Evolutionary conservation across 371 early-diverging fungal species (phyloP).

Genomic region (Rhizomucor miehei): DNA sequence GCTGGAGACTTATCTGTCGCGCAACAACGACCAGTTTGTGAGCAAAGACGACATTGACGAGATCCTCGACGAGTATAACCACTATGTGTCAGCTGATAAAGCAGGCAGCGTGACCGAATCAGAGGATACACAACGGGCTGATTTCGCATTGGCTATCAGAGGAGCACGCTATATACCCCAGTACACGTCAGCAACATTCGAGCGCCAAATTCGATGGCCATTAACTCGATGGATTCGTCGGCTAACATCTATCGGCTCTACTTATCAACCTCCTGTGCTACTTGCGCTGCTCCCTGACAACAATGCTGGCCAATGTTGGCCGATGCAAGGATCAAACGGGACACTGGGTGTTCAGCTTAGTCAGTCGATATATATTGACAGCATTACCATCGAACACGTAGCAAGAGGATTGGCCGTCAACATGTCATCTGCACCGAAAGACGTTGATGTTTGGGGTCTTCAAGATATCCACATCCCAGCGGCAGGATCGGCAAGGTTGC

Average conservation of each 20-base stretch:
- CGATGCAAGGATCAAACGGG: conserved; percentile 58
- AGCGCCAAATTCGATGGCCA: background rate
- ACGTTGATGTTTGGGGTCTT: conserved; percentile 69
- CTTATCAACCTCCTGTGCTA: conserved; percentile 23
- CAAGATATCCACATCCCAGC: background rate
- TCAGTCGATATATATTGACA: conserved; percentile 48
- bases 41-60: background rate
- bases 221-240: background rate
- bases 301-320: conserved; percentile 72
- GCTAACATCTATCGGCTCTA: background rate
- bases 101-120: background rate
- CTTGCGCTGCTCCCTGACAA: conserved; percentile 50
- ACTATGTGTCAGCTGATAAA: background rate
- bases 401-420: conserved; percentile 44
- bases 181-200: conserved; percentile 55
- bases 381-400: conserved; percentile 68
- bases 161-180: conserved; percentile 61
- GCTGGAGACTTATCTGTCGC: background rate
- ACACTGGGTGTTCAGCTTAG: conserved; percentile 60
- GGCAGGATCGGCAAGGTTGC: background rate
- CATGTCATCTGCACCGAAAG: conserved; percentile 57
- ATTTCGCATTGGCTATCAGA: conserved; percentile 64
- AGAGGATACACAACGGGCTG: conserved; percentile 33
- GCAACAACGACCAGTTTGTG: background rate
- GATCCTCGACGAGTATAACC: background rate